phyloP scores from a whole-genome alignment of 495 filamentous ascomycete species.

The Hyaloscypha bicolor region DNA sequence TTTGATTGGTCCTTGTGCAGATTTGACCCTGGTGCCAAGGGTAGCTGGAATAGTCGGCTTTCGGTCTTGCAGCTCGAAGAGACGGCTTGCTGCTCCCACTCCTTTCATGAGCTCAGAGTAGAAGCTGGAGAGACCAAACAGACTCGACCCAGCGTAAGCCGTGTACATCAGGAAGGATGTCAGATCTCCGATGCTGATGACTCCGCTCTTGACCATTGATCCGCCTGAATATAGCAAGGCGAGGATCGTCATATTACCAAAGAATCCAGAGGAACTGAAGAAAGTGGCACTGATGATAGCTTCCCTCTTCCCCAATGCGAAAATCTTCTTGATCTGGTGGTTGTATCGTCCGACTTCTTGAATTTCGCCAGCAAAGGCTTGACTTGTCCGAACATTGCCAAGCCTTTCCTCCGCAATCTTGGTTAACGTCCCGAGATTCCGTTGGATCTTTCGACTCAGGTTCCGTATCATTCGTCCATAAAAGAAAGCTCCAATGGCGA shows the following conservation, averaged over 20 bases:
- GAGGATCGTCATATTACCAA: conserved; percentile 94
- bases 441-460: conserved; percentile 87
- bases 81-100: conserved; percentile 88
- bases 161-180: conserved; percentile 99
- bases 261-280: conserved; percentile 84
- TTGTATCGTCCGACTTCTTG: conserved; percentile 91
- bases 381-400: conserved; percentile 92
- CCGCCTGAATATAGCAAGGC: conserved; percentile 91
- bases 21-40: conserved; percentile 71
- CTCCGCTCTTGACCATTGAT: conserved; percentile 81
- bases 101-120: conserved; percentile 99
- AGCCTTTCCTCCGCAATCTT: conserved; percentile 97
- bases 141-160: conserved; percentile 84
- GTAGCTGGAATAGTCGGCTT: conserved; percentile 85
- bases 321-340: conserved; percentile 87
- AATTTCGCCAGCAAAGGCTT: conserved; percentile 92
- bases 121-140: conserved; percentile 93
- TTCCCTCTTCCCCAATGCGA: conserved; percentile 81
- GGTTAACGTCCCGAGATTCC: conserved; percentile 85
- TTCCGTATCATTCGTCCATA: conserved; percentile 87
- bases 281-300: conserved; percentile 88
- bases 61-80: conserved; percentile 96
- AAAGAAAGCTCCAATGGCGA: conserved; percentile 88
- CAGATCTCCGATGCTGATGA: conserved; percentile 87
- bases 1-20: conserved; percentile 82